Evolutionary conservation across 1,284 basidiomycete species (phyloP).

Genomic region (Ustilago xerochloae): DNA sequence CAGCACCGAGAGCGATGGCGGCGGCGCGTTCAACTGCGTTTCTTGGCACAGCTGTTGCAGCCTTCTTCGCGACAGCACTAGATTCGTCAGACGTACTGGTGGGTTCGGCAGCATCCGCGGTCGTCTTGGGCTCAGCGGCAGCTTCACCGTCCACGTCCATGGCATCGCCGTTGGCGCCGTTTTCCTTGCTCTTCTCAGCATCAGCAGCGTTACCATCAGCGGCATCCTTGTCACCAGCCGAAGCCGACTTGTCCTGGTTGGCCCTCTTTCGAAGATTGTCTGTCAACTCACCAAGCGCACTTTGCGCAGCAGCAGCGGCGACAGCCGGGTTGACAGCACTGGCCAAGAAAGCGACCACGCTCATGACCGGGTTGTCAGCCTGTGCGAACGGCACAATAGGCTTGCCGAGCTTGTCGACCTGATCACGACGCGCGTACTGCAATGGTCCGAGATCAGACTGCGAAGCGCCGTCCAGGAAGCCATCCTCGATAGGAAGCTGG

Average conservation of each 20-base stretch:
- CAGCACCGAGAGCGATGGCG: constrained; percentile 77
- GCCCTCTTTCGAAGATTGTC: constrained; percentile 57
- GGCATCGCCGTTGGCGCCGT: constrained; percentile 69
- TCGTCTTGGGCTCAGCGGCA: constrained; percentile 24
- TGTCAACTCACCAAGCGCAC: constrained; percentile 76
- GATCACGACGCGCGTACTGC: constrained; percentile 72
- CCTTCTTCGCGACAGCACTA: constrained; percentile 21
- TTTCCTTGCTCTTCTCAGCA: constrained; percentile 22
- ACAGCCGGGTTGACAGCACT: constrained; percentile 90
- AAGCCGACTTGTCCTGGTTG: constrained; percentile 24
- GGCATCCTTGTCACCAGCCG: constrained; percentile 7
- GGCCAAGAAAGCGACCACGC: constrained; percentile 95
- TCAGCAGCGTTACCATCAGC: constrained; percentile 5
- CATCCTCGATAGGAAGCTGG: constrained; percentile 95
- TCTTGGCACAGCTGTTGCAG: constrained; percentile 53
- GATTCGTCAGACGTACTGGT: background rate
- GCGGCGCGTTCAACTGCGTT: constrained; percentile 63
- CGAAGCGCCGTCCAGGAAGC: constrained; percentile 75
- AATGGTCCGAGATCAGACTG: constrained; percentile 77
- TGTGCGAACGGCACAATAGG: constrained; percentile 81
- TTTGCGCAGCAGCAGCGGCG: constrained; percentile 92
- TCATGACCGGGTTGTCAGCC: constrained; percentile 97
- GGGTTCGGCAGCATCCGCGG: constrained; percentile 7
- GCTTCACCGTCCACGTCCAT: constrained; percentile 56
- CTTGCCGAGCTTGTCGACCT: constrained; percentile 46